Percentiles rank a stretch among this genome's conserved stretches.
Conservation (phyloP, 2,329 filamentous ascomycete species). For the Curvularia eragrostidis region DNA sequence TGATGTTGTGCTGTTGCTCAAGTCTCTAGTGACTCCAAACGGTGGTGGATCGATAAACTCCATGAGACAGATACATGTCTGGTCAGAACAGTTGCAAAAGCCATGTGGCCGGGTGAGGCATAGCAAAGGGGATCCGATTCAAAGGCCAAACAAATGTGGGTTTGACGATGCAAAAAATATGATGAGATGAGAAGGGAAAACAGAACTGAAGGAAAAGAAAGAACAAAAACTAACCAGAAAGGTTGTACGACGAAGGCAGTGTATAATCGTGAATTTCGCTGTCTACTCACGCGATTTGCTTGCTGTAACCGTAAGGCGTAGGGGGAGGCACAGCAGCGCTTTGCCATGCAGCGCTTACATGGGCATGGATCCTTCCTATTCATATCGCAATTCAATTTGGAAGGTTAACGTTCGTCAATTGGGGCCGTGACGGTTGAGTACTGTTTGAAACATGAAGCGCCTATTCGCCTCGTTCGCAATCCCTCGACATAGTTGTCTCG, state of each 20-base stretch:
- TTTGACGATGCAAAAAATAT: not conserved
- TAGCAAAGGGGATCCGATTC: not conserved
- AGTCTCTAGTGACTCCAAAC: not conserved
- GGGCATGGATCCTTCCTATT: not conserved
- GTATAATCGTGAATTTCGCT: not conserved
- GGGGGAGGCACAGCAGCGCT: not conserved
- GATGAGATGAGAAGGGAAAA: not conserved
- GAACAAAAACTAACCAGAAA: not conserved
- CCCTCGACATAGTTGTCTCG: not conserved
- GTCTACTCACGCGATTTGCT: not conserved
- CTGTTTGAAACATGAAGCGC: not conserved
- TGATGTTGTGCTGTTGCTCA: not conserved
- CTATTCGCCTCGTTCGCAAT: not conserved
- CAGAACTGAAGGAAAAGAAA: not conserved
- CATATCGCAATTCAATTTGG: not conserved
- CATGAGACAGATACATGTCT: conserved; percentile 2
- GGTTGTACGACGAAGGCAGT: not conserved
- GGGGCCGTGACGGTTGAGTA: not conserved
- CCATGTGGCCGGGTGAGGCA: conserved; percentile 1
- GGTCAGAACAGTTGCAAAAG: not conserved
- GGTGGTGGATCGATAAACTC: conserved; percentile 10
- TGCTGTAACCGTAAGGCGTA: not conserved
- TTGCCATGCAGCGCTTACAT: not conserved
- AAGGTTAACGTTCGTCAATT: not conserved
- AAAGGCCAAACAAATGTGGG: not conserved